Percentiles rank a stretch among this genome's conserved stretches.
Evolutionary conservation across 106 monocot species (phyloP).

Genomic region (Iris macrosiphon): DNA sequence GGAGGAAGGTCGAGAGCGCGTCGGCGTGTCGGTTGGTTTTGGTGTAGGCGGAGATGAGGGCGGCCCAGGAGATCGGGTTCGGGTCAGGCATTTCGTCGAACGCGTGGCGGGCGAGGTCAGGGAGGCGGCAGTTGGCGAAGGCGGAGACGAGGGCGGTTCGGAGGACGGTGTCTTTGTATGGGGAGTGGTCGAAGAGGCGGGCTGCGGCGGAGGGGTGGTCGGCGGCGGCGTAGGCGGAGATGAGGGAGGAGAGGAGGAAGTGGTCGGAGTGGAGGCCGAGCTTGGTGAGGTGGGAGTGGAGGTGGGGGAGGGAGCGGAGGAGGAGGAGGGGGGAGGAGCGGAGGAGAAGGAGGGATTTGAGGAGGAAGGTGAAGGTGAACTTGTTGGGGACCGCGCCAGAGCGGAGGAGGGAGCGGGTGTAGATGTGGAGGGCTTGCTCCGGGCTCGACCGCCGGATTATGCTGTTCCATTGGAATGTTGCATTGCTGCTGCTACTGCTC

Average conservation of each 20-base stretch:
- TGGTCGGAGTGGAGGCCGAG: constrained; percentile 22
- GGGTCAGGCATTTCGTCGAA: constrained; percentile 30
- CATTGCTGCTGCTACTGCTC: too few relatives aligned
- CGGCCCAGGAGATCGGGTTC: constrained; percentile 33
- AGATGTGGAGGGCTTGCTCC: constrained; percentile 15
- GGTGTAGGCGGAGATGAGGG: constrained; percentile 32
- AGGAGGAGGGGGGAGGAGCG: constrained; percentile 1
- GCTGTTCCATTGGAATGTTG: constrained; percentile 29
- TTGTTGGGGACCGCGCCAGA: constrained; percentile 26
- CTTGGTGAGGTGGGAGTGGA: constrained; percentile 21
- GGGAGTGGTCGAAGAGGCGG: constrained; percentile 4
- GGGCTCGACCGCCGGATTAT: constrained; percentile 19
- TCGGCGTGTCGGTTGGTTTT: neutral
- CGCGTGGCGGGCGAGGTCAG: constrained; percentile 12
- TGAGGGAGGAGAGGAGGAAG: constrained; percentile 29
- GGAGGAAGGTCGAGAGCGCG: constrained; percentile 14
- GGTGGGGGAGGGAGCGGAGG: constrained; percentile 13
- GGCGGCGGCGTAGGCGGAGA: constrained; percentile 21
- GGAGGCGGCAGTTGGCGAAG: constrained; percentile 20
- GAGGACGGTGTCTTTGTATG: constrained; percentile 19
- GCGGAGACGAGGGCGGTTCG: constrained; percentile 31
- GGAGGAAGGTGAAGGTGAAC: constrained; percentile 46
- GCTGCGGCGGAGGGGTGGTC: neutral
- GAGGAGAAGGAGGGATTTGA: constrained; percentile 6
- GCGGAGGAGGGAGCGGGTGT: constrained; percentile 20